These are phyloP conservation scores for Fusarium pseudonygamai DNA, from an alignment of 2,329 filamentous ascomycete species.

Conservation along the genomic window DNA sequence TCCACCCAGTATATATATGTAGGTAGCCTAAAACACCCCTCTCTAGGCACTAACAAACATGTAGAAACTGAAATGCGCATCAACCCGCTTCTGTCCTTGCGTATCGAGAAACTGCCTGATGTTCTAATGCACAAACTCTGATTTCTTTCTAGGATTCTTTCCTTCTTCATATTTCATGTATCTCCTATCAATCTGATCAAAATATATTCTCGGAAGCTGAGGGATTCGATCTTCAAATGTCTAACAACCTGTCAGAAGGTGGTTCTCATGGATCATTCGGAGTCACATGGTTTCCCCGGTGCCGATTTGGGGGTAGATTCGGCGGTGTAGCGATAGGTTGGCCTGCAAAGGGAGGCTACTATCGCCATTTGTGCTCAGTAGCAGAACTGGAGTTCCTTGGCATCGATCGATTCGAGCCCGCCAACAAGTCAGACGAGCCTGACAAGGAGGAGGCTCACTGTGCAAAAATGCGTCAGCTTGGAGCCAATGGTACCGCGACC, in stretches of 20 bases:
- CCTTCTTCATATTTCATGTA: background rate
- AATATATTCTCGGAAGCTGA: background rate
- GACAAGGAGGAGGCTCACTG: background rate
- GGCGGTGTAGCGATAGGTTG: background rate
- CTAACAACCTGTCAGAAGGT: background rate
- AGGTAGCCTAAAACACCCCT: background rate
- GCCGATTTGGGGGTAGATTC: background rate
- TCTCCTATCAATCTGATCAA: background rate
- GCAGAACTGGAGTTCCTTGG: background rate
- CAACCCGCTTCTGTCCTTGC: background rate
- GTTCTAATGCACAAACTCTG: background rate
- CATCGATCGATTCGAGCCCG: background rate
- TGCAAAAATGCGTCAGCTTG: background rate
- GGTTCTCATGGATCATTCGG: background rate
- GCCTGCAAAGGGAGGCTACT: background rate
- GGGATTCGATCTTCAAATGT: background rate
- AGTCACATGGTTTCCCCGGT: background rate
- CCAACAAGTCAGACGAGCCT: background rate
- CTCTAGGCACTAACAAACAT: background rate
- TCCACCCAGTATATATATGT: background rate
- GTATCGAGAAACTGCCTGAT: background rate
- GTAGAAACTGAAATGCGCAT: background rate
- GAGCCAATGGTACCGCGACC: background rate
- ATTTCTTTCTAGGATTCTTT: background rate
- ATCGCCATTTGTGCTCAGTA: background rate